Conservation (phyloP, 73 alveolate genomes). For the Paramecium primaurelia region DNA sequence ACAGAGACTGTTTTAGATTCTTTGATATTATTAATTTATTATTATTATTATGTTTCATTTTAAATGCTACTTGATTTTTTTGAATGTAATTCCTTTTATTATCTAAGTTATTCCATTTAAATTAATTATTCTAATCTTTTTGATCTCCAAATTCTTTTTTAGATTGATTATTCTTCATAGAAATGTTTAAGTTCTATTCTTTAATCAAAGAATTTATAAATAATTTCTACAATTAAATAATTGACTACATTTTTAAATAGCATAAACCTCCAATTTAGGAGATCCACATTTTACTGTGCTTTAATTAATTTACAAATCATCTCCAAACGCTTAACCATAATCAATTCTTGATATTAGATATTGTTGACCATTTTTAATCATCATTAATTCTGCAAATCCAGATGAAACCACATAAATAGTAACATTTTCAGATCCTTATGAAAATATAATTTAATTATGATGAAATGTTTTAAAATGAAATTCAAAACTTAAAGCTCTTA, state of each 20-base stretch:
- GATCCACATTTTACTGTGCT: constrained; percentile 40
- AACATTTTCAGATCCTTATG: background rate
- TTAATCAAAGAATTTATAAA: background rate
- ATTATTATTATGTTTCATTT: background rate
- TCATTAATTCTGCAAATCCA: background rate
- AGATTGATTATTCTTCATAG: background rate
- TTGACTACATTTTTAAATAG: background rate
- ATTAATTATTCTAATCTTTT: background rate
- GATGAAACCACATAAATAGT: background rate
- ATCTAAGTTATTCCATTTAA: background rate
- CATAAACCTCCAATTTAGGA: background rate
- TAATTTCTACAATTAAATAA: background rate
- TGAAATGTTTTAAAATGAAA: background rate
- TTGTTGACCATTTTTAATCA: background rate
- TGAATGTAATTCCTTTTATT: background rate
- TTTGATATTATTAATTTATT: background rate
- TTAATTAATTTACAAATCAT: background rate
- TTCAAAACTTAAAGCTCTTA: background rate
- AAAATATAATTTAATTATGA: background rate
- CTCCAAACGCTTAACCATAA: constrained; percentile 18
- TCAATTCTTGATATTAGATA: constrained; percentile 17
- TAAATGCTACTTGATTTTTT: background rate
- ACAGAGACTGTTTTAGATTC: background rate
- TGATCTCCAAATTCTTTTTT: background rate
- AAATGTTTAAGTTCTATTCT: background rate